phyloP scores from a whole-genome alignment of 140 eudicot genomes.

The Bidens hawaiensis region DNA sequence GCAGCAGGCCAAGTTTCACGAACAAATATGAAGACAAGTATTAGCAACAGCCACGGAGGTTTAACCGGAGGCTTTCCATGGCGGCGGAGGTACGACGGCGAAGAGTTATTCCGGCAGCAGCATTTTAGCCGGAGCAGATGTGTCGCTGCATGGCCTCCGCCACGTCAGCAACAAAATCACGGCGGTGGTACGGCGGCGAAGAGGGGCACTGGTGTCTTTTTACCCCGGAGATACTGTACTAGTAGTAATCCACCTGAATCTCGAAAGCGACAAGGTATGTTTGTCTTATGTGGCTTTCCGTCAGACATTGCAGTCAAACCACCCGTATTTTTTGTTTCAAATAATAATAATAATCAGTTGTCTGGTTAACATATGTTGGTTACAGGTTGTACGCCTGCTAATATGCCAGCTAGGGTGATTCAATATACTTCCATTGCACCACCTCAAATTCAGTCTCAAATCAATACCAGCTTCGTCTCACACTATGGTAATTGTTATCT shows the following conservation, averaged over 20 bases:
- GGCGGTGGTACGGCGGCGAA: constrained; percentile 23
- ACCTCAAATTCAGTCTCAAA: constrained; percentile 4
- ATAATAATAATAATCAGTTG: too few relatives aligned
- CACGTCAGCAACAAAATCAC: neutral
- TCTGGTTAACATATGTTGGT: neutral
- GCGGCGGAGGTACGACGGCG: constrained; percentile 5
- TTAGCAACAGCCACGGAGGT: constrained; percentile 10
- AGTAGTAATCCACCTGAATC: constrained; percentile 26
- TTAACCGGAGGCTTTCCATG: neutral
- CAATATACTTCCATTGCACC: constrained; percentile 19
- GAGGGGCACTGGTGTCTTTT: constrained; percentile 71
- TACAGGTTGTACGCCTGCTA: constrained; percentile 28
- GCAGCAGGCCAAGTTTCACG: constrained; percentile 56
- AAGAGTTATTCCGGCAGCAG: constrained; percentile 14
- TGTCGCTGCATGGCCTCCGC: constrained; percentile 40
- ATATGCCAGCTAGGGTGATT: constrained; percentile 20
- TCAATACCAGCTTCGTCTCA: constrained; percentile 14
- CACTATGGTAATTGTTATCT: constrained; percentile 33
- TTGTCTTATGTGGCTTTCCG: neutral
- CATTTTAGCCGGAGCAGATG: constrained; percentile 1
- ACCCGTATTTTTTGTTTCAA: neutral
- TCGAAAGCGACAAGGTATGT: constrained; percentile 45
- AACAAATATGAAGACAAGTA: constrained; percentile 35
- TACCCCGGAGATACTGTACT: constrained; percentile 43
- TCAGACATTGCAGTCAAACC: constrained; percentile 14